These are phyloP conservation scores for Euphorbia tirucalli DNA, from an alignment of 345 rosid species.

Conservation along the genomic window DNA sequence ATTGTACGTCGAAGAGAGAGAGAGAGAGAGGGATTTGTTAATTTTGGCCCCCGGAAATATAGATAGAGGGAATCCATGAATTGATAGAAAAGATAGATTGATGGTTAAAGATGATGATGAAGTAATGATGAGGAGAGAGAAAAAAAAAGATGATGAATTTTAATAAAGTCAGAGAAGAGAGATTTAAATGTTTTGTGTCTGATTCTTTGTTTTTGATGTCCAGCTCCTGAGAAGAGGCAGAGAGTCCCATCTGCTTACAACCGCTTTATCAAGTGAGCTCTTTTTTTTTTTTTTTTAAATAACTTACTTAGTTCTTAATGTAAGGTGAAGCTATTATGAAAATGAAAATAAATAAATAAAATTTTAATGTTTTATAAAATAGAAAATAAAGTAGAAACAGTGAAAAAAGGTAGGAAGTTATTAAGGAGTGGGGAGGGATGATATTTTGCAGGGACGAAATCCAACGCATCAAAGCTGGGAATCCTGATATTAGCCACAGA, in stretches of 20 bases:
- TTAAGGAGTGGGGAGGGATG: too few species aligned
- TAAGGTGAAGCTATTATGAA: too few species aligned
- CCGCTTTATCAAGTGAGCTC: conserved; percentile 95
- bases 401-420: too few species aligned
- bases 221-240: conserved; percentile 99
- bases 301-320: too few species aligned
- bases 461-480: conserved; percentile 98
- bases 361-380: too few species aligned
- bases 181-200: conserved; percentile 45
- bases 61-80: conserved; percentile 22
- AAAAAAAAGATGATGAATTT: conserved; percentile 25
- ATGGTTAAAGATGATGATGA: conserved; percentile 50
- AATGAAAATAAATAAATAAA: too few species aligned
- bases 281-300: not conserved
- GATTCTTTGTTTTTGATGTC: conserved; percentile 43
- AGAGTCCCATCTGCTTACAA: conserved; percentile 99
- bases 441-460: conserved; percentile 79
- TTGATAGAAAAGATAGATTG: conserved; percentile 32
- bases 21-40: too few species aligned
- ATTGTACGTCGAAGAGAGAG: too few species aligned
- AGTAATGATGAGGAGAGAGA: conserved; percentile 46
- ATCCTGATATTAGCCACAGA: conserved; percentile 99
- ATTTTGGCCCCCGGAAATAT: conserved; percentile 48
- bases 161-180: conserved; percentile 24
- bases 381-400: too few species aligned